A percentile compares a stretch with the other conserved stretches of the same genome.
phyloP scores from a whole-genome alignment of 2,329 filamentous ascomycete species.

The Albifimbria verrucaria region DNA sequence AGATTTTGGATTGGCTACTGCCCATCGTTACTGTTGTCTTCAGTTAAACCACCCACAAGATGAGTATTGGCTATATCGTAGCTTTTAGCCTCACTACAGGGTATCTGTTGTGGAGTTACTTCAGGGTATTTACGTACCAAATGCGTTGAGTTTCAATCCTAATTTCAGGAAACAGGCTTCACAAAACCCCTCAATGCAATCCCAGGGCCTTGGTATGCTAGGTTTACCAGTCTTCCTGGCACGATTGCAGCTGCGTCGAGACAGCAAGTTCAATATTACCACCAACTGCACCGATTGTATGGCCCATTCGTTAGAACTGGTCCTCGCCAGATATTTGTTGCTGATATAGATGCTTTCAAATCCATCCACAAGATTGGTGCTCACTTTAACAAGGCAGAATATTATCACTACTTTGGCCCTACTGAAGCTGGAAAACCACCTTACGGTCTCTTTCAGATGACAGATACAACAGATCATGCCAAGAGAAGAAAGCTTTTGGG shows the following conservation, averaged over 20 bases:
- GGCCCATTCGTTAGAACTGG: slow-evolving; percentile 5
- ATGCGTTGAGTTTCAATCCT: not conserved
- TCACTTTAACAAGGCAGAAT: slow-evolving; percentile 4
- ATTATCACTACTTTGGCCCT: not conserved
- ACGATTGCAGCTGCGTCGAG: not conserved
- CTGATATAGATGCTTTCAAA: slow-evolving; percentile 2
- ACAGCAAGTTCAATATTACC: slow-evolving; percentile 3
- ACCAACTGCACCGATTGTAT: slow-evolving; percentile 3
- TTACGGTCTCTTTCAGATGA: slow-evolving; percentile 2
- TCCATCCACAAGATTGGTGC: slow-evolving; percentile 6
- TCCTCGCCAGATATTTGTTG: slow-evolving; percentile 2
- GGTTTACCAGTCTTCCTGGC: not conserved
- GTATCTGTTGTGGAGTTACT: too few relatives aligned
- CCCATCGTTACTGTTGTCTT: too few relatives aligned
- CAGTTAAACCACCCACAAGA: too few relatives aligned
- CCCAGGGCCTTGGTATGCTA: slow-evolving; percentile 10
- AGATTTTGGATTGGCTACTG: too few relatives aligned
- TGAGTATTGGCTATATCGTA: too few relatives aligned
- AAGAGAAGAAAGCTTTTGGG: not conserved
- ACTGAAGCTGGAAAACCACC: not conserved
- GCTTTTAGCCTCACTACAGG: too few relatives aligned
- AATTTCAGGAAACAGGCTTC: not conserved
- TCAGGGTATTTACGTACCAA: not conserved
- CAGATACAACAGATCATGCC: slow-evolving; percentile 4
- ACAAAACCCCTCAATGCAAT: not conserved